phyloP scores from a whole-genome alignment of 2,329 filamentous ascomycete genomes.

The Curvularia sp. region DNA sequence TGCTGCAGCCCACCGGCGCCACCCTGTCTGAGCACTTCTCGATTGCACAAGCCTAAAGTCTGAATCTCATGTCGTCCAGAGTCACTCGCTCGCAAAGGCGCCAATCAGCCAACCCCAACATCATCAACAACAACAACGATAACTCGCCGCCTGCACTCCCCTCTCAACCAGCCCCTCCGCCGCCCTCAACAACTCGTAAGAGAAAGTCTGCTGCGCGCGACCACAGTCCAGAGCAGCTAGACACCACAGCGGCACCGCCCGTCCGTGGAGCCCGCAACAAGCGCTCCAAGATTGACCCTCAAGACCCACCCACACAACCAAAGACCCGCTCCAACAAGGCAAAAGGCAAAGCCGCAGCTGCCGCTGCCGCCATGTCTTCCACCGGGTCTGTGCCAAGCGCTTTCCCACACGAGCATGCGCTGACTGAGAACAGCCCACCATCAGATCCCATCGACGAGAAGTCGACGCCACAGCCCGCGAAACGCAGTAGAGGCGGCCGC shows the following conservation, averaged over 20 bases:
- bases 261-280: conserved; percentile 52
- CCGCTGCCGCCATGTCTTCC: conserved; percentile 69
- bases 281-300: conserved; percentile 71
- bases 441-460: conserved; percentile 70
- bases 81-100: conserved; percentile 94
- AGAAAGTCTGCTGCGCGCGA: conserved; percentile 70
- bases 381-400: conserved; percentile 62
- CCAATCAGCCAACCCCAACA: conserved; percentile 68
- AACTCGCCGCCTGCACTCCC: conserved; percentile 46
- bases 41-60: conserved; percentile 37
- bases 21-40: conserved; percentile 41
- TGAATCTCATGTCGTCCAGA: conserved; percentile 91
- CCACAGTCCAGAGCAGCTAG: conserved; percentile 57
- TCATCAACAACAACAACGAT: conserved; percentile 56
- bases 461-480: conserved; percentile 67
- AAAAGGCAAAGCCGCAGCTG: conserved; percentile 61
- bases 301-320: conserved; percentile 51
- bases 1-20: conserved; percentile 39
- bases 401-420: conserved; percentile 13
- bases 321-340: conserved; percentile 64
- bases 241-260: conserved; percentile 31
- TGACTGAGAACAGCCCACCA: conserved; percentile 61
- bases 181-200: conserved; percentile 68
- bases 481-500: conserved; percentile 76
- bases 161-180: conserved; percentile 54